Percentiles rank a stretch among this genome's conserved stretches.
Evolutionary conservation across 2,329 filamentous ascomycete genomes (phyloP).

Genomic region (Fusarium zealandicum): DNA sequence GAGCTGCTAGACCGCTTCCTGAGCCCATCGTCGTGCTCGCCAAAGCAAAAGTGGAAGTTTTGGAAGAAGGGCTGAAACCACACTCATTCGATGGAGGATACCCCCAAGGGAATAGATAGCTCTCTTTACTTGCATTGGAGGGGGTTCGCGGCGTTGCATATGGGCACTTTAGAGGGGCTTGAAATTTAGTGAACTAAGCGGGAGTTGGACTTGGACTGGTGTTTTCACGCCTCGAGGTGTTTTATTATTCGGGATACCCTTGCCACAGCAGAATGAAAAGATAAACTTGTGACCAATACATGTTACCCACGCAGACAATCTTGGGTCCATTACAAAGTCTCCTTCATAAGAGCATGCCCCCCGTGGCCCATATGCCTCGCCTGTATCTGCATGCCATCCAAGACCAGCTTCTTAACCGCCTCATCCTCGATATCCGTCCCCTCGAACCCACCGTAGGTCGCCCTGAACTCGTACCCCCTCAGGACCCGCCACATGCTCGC

Average conservation of each 20-base stretch:
- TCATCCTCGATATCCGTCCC: conserved; percentile 66
- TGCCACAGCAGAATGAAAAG: conserved; percentile 7
- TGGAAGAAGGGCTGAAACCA: conserved; percentile 40
- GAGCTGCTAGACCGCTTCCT: conserved; percentile 46
- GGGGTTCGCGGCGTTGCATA: not conserved
- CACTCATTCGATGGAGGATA: not conserved
- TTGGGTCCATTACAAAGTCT: conserved; percentile 20
- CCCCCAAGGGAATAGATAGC: not conserved
- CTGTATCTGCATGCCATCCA: conserved; percentile 82
- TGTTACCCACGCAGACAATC: not conserved
- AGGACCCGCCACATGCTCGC: conserved; percentile 74
- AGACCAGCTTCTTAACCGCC: conserved; percentile 67
- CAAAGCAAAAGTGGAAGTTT: conserved; percentile 40
- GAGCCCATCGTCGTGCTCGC: conserved; percentile 19
- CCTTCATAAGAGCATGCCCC: conserved; percentile 50
- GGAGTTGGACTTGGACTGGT: not conserved
- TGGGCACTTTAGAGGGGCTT: not conserved
- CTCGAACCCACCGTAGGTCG: conserved; percentile 72
- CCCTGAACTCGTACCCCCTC: conserved; percentile 66
- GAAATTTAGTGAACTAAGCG: not conserved
- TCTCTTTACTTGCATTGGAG: not conserved
- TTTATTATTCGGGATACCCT: not conserved
- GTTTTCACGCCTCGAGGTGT: not conserved
- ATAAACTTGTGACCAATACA: not conserved
- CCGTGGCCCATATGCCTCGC: conserved; percentile 58